Evolutionary conservation across 2,329 filamentous ascomycete species (phyloP).

Genomic region (Sarocladium oryzae): DNA sequence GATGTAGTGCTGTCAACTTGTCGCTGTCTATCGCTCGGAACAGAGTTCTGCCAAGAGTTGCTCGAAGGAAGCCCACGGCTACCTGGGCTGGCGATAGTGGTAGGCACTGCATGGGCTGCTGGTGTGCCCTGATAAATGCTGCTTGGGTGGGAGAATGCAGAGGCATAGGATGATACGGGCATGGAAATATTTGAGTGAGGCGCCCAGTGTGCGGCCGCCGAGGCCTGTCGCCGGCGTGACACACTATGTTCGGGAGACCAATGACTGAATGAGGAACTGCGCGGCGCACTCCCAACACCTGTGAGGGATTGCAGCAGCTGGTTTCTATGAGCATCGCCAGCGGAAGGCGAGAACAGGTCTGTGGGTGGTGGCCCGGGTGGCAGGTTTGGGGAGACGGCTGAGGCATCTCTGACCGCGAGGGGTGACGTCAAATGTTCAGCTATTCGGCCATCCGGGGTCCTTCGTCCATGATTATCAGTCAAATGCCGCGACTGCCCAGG

Average conservation of each 20-base stretch:
- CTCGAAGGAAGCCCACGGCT: slow-evolving; percentile 11
- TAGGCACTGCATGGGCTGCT: slow-evolving; percentile 16
- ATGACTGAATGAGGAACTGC: slow-evolving; percentile 18
- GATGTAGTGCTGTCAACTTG: slow-evolving; percentile 27
- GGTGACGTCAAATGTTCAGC: slow-evolving; percentile 11
- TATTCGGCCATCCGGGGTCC: slow-evolving; percentile 11
- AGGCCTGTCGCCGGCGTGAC: slow-evolving; percentile 10
- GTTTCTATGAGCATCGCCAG: slow-evolving; percentile 26
- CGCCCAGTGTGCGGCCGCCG: slow-evolving; percentile 15
- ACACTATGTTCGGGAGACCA: slow-evolving; percentile 16
- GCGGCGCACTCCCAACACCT: slow-evolving; percentile 10
- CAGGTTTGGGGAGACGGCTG: not conserved
- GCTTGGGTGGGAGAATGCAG: slow-evolving; percentile 41
- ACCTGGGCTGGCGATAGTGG: slow-evolving; percentile 10
- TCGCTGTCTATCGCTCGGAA: slow-evolving; percentile 15
- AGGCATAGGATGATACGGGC: slow-evolving; percentile 22
- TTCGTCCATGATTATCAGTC: slow-evolving; percentile 10
- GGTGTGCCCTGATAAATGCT: slow-evolving; percentile 46
- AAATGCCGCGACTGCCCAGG: not conserved
- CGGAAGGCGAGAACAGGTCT: not conserved
- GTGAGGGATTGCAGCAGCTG: slow-evolving; percentile 29
- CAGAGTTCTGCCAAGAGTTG: not conserved
- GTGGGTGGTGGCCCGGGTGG: not conserved
- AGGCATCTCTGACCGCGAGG: slow-evolving; percentile 4
- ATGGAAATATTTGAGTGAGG: slow-evolving; percentile 11